A percentile compares a stretch with the other conserved stretches of the same genome.
Conservation (phyloP, 352 stramenopile species). For the Pythium scleroteichum region DNA sequence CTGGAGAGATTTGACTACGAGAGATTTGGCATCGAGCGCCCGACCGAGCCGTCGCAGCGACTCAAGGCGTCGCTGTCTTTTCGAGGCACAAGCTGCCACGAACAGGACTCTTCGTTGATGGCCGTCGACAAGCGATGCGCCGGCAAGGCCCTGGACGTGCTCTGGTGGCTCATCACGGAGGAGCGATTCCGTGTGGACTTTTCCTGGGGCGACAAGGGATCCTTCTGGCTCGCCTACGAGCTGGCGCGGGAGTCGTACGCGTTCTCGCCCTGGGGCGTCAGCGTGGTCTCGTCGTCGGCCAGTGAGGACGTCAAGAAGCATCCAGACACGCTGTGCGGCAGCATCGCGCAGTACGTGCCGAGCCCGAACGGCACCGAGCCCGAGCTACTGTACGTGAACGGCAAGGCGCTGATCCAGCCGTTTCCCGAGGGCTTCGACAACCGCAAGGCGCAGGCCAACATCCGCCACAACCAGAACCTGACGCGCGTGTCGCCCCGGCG, state of each 20-base stretch:
- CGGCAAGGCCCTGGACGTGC: constrained; percentile 36
- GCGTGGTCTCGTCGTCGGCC: constrained; percentile 40
- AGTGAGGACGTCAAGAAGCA: constrained; percentile 58
- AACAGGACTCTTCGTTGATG: constrained; percentile 62
- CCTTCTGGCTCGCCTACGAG: constrained; percentile 71
- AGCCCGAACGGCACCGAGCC: constrained; percentile 9
- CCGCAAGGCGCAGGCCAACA: constrained; percentile 21
- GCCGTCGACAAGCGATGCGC: constrained; percentile 45
- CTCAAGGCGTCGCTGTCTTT: constrained; percentile 36
- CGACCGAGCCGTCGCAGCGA: constrained; percentile 17
- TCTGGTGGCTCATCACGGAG: constrained; percentile 57
- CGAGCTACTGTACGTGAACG: constrained; percentile 58
- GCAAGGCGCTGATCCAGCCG: constrained; percentile 53
- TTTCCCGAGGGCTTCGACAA: constrained; percentile 31
- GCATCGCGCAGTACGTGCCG: constrained; percentile 62
- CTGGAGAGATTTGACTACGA: constrained; percentile 51
- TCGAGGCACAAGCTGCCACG: constrained; percentile 37
- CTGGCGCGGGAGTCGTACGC: constrained; percentile 54
- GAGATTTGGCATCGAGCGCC: constrained; percentile 32
- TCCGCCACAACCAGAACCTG: constrained; percentile 48
- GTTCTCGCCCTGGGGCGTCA: constrained; percentile 69
- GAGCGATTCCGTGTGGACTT: constrained; percentile 54
- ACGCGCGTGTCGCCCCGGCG: constrained; percentile 53
- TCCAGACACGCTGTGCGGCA: constrained; percentile 61
- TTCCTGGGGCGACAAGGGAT: constrained; percentile 51